Conservation (phyloP, 2,329 filamentous ascomycete genomes). For the Trichoderma polysporum region DNA sequence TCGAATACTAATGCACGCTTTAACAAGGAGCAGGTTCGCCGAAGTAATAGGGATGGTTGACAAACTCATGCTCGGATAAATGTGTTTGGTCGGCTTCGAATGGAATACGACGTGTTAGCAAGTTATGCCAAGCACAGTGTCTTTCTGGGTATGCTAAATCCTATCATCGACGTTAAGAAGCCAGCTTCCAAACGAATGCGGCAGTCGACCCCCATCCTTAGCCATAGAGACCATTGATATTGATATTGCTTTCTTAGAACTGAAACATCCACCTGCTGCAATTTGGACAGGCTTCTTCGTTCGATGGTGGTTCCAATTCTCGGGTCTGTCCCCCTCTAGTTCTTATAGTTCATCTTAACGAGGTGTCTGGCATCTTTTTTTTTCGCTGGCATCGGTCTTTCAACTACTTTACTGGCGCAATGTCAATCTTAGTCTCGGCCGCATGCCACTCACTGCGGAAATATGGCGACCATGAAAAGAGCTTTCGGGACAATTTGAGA, state of each 20-base stretch:
- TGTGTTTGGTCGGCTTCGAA: slow-evolving; percentile 30
- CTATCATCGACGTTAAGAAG: slow-evolving; percentile 26
- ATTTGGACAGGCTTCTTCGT: background rate
- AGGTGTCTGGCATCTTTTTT: slow-evolving; percentile 30
- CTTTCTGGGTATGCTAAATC: slow-evolving; percentile 22
- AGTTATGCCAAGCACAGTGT: background rate
- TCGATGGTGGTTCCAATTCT: slow-evolving; percentile 21
- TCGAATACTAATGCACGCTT: too few species aligned
- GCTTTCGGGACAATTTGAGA: slow-evolving; percentile 34
- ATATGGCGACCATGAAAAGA: slow-evolving; percentile 40
- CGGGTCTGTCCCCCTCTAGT: slow-evolving; percentile 39
- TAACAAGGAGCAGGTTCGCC: background rate
- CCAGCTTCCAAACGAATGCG: slow-evolving; percentile 35
- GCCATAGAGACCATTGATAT: slow-evolving; percentile 49
- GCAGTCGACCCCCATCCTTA: slow-evolving; percentile 45
- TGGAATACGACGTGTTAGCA: too few species aligned
- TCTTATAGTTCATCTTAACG: slow-evolving; percentile 24
- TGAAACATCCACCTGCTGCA: slow-evolving; percentile 28
- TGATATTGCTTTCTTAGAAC: slow-evolving; percentile 48
- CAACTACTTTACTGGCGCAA: slow-evolving; percentile 32
- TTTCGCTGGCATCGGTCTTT: slow-evolving; percentile 28
- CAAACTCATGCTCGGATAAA: slow-evolving; percentile 27
- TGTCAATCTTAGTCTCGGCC: slow-evolving; percentile 42
- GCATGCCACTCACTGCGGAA: slow-evolving; percentile 45
- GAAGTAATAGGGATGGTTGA: slow-evolving; percentile 8